Percentiles rank a stretch among this genome's conserved stretches.
Evolutionary conservation across 768 basidiomycete species (phyloP).

Genomic region (Leccinum subtestaceum): DNA sequence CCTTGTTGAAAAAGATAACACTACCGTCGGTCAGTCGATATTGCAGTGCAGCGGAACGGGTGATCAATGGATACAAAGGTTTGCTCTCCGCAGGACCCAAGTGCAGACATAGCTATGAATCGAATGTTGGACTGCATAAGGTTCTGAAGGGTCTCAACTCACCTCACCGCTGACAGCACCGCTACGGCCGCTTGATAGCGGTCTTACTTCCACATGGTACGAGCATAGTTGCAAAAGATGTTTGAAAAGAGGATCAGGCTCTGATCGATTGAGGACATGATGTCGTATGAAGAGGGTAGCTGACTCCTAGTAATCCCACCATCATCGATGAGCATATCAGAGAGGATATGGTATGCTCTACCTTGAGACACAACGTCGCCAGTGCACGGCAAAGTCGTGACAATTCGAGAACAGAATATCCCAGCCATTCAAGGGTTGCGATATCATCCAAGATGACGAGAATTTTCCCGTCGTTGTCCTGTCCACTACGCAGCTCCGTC

Average conservation of each 20-base stretch:
- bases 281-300: slow-evolving; percentile 62
- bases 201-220: slow-evolving; percentile 69
- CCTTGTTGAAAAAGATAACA: slow-evolving; percentile 68
- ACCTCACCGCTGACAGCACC: slow-evolving; percentile 80
- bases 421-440: slow-evolving; percentile 69
- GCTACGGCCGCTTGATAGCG: slow-evolving; percentile 71
- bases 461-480: slow-evolving; percentile 13
- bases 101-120: slow-evolving; percentile 60
- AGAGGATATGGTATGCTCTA: slow-evolving; percentile 16
- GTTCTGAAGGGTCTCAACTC: slow-evolving; percentile 6
- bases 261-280: slow-evolving; percentile 52
- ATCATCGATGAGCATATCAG: not conserved
- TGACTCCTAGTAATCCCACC: slow-evolving; percentile 37
- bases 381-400: slow-evolving; percentile 60
- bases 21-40: slow-evolving; percentile 68
- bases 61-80: slow-evolving; percentile 38
- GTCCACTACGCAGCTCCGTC: slow-evolving; percentile 18
- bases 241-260: slow-evolving; percentile 60
- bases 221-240: slow-evolving; percentile 59
- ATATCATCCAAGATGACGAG: slow-evolving; percentile 74
- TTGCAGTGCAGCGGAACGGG: slow-evolving; percentile 58
- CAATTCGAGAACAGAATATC: slow-evolving; percentile 50
- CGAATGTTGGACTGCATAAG: not conserved
- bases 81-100: slow-evolving; percentile 42
- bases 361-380: slow-evolving; percentile 54